Evolutionary conservation across 768 basidiomycete species (phyloP), one percentile per base, ranked within the genome.

Genomic region (Cantharellus cinnabarinus): DNA sequence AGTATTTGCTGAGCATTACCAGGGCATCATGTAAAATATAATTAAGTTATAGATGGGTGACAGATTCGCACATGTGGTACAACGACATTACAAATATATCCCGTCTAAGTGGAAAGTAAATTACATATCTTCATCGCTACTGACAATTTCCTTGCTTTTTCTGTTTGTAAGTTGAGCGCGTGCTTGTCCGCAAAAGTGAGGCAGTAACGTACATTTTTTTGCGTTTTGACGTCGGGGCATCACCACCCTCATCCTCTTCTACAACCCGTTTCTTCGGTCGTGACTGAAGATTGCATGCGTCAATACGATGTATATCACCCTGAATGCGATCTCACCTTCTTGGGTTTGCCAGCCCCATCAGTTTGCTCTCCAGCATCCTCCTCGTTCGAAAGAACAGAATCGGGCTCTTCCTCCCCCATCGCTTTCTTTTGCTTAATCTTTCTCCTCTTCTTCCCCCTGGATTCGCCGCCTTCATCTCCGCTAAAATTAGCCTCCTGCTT

Each of bases 141-240:
- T 83, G 55, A 94, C 79, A 69, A 81, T 77, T 65, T 82, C 89
- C 70, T 88, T 89, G 66, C 86, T 90, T 75, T 91, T 93, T 67
- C 89, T 91, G 62, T 7, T 60, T 20, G n/a, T 41, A 3, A 35
- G 41, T 42, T 35, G 56, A 62, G 29, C 42, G 51, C 39, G 42
- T 4, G 37, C 38, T 41, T 15, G 15, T 42, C 14, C 10, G 1
- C 20, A 14, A 10, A 5, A 14, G 44, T 41, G 51, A 35, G 37
- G 37, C 48, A 60, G 15, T 38, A 51, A 60, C 59, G 50, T 29
- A 66, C 58, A 66, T 62, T 56, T 66, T 68, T 62, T 66, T 66
- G 42, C 64, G 82, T 68, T 84, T 87, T 73, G 83, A 86, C 41
- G 81, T 78, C 4, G 80, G 79, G n/a, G 72, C 74, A n/a, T 72